These are phyloP conservation scores for Lumnitzera littorea DNA, from an alignment of 345 rosid species.

Conservation along the genomic window DNA sequence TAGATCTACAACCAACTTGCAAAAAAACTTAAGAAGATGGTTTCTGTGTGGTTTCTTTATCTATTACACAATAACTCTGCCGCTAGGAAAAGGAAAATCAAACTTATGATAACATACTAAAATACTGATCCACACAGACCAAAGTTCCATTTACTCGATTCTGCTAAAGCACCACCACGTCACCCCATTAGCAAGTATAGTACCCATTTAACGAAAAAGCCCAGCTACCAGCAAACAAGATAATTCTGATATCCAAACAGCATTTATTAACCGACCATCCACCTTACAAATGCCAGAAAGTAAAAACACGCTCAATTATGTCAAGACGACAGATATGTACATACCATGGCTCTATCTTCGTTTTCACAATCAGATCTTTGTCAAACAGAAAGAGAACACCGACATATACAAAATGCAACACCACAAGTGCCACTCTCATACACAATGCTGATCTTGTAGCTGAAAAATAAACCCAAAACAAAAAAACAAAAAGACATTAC, in stretches of 20 bases:
- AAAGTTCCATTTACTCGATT: too few species aligned
- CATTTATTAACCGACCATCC: not conserved
- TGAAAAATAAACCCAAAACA: constrained; percentile 16
- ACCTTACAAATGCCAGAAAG: not conserved
- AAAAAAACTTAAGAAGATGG: too few species aligned
- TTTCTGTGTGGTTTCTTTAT: too few species aligned
- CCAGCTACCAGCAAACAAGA: too few species aligned
- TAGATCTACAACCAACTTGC: too few species aligned
- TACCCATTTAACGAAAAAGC: too few species aligned
- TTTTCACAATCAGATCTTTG: constrained; percentile 42
- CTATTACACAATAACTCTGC: too few species aligned
- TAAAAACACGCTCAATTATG: not conserved
- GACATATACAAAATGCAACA: constrained; percentile 51
- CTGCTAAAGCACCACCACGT: too few species aligned
- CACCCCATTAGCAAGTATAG: too few species aligned
- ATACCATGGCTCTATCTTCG: constrained; percentile 70
- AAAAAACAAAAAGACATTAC: not conserved
- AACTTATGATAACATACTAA: too few species aligned
- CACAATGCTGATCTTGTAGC: constrained; percentile 78
- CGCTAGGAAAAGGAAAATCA: too few species aligned
- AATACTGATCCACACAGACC: too few species aligned
- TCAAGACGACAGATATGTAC: not conserved
- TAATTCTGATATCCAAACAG: not conserved
- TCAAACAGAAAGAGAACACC: constrained; percentile 72
- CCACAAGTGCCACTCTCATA: constrained; percentile 60